These are phyloP conservation scores for Zygoascus flipseniorum DNA, from an alignment of 805 yeast genomes.

Conservation along the genomic window DNA sequence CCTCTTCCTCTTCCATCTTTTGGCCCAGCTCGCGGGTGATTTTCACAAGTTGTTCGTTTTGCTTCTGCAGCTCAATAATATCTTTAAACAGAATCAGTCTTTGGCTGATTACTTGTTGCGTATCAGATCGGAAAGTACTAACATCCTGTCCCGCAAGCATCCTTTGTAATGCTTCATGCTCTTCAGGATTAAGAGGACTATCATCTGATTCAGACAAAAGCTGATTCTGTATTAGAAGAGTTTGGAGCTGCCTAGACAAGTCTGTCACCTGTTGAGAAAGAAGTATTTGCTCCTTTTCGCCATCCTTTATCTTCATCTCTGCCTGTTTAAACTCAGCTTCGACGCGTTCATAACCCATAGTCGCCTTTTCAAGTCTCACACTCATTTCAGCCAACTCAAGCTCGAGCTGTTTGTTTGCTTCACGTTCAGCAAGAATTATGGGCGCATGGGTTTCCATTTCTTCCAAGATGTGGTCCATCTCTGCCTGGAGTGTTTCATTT, in stretches of 20 bases:
- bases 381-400: slow-evolving; percentile 47
- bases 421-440: slow-evolving; percentile 55
- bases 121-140: background rate
- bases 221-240: slow-evolving; percentile 50
- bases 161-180: slow-evolving; percentile 53
- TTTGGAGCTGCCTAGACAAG: slow-evolving; percentile 75
- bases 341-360: slow-evolving; percentile 31
- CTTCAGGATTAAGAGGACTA: slow-evolving; percentile 55
- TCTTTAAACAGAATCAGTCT: slow-evolving; percentile 63
- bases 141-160: slow-evolving; percentile 34
- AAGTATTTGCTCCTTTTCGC: slow-evolving; percentile 38
- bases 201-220: slow-evolving; percentile 50
- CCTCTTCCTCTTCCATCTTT: slow-evolving; percentile 59
- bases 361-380: slow-evolving; percentile 37
- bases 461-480: slow-evolving; percentile 59
- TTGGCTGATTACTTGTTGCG: slow-evolving; percentile 19
- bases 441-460: slow-evolving; percentile 80
- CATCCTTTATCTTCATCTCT: slow-evolving; percentile 32
- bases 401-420: slow-evolving; percentile 49
- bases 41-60: slow-evolving; percentile 62
- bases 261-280: slow-evolving; percentile 57
- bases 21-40: slow-evolving; percentile 66
- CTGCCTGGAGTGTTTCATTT: slow-evolving; percentile 59
- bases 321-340: slow-evolving; percentile 24
- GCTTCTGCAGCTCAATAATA: slow-evolving; percentile 59